Evolutionary conservation across 2,329 filamentous ascomycete genomes (phyloP), one percentile per base, ranked within the genome.

Genomic region (Rachicladosporium sp.): DNA sequence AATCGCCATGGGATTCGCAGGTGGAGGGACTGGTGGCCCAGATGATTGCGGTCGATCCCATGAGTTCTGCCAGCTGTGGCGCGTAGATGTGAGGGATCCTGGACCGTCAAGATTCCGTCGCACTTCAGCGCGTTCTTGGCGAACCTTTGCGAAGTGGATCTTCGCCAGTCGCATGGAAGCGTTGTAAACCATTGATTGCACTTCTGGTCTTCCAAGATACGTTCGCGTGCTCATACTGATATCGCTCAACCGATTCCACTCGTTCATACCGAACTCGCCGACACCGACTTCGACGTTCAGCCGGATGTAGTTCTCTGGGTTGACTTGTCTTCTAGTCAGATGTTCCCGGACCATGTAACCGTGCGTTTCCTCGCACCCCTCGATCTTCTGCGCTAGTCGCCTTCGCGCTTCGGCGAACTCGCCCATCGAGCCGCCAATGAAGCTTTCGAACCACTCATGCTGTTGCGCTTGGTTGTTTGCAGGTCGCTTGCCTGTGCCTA

Each of bases 261-360:
- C 91, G 21, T 96, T 98, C 87, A 98, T 96, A 37, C 84, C 89
- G 58, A 95, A 96, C 56, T 96, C 91, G 38, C 89, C 88, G 3
- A 96, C 88, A 1, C 89, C 91, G 10, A 94, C 80, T 56, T 96
- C 88, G 31, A 96, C 91, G 48, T 98, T 98, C n/a, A 96, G 69
- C 6, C 91, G 82, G 59, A 87, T 93, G 65, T 98, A 98, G 58
- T 93, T 85, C 43, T 95, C 88, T 37, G 76, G 74, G 51, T 82
- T 88, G 43, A 96, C 84, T 10, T 52, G 50, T 29, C 87, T 77
- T 58, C 79, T 82, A 5, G 74, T 65, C 13, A 96, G 69, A 49
- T 88, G 76, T 35, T 93, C 82, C 43, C 75, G 77, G 43, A 82
- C 65, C 87, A 96, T 93, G 51, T 77, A 76, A 55, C 85, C 78